A percentile compares a stretch with the other conserved stretches of the same genome.
phyloP scores from a whole-genome alignment of 495 filamentous ascomycete species.

The Penicillium waksmanii region DNA sequence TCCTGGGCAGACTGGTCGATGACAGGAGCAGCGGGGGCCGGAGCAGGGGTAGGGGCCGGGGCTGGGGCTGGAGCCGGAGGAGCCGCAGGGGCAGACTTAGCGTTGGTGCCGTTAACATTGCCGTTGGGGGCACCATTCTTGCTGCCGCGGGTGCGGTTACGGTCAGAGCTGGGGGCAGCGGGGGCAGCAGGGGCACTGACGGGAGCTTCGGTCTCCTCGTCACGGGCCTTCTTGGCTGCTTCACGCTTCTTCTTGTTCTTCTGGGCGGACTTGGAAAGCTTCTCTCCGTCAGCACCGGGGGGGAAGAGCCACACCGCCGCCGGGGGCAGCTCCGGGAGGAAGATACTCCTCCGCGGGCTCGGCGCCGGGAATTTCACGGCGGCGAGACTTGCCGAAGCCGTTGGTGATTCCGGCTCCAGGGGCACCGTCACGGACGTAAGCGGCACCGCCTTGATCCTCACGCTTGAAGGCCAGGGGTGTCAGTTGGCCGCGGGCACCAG shows the following conservation, averaged over 20 bases:
- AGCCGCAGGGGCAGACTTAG: constrained; percentile 8
- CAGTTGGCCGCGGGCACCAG: constrained; percentile 86
- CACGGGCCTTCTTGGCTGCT: constrained; percentile 85
- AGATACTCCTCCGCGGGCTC: constrained; percentile 62
- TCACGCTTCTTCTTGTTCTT: constrained; percentile 99
- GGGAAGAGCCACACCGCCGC: constrained; percentile 66
- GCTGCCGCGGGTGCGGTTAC: constrained; percentile 38
- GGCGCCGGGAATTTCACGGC: constrained; percentile 80
- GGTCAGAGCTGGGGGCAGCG: constrained; percentile 48
- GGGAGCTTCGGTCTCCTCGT: constrained; percentile 53
- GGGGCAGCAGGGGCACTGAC: constrained; percentile 73
- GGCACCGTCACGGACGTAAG: constrained; percentile 81
- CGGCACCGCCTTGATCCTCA: constrained; percentile 94
- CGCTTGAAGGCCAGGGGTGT: constrained; percentile 96
- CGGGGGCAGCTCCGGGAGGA: constrained; percentile 69
- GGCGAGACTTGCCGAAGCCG: constrained; percentile 75
- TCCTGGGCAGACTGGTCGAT: constrained; percentile 57
- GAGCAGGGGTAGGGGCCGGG: constrained; percentile 19
- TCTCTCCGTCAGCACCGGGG: constrained; percentile 63
- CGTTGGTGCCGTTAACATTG: constrained; percentile 23
- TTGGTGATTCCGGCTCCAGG: constrained; percentile 61
- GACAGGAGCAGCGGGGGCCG: constrained; percentile 31
- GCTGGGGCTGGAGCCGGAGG: constrained; percentile 13
- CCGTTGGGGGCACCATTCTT: constrained; percentile 43
- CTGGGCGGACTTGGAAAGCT: constrained; percentile 80